Conservation (phyloP, 2,329 filamentous ascomycete genomes). For the Apiospora marii region DNA sequence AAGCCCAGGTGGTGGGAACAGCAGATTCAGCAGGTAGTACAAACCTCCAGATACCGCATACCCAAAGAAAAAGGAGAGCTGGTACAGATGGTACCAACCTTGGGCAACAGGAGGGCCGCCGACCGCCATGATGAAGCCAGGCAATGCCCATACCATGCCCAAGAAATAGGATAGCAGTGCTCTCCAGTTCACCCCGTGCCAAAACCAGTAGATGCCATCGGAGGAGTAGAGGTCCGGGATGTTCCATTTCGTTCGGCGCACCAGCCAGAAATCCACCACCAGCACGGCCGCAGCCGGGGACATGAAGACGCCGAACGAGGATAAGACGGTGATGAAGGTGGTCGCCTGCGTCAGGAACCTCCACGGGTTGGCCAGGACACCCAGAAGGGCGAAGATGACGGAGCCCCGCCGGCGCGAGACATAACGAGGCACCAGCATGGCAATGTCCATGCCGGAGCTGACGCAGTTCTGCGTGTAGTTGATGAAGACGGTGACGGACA, state of each 20-base stretch:
- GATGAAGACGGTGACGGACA: constrained; percentile 30
- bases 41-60: constrained; percentile 27
- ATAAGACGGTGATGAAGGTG: constrained; percentile 34
- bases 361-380: constrained; percentile 31
- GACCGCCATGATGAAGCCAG: constrained; percentile 30
- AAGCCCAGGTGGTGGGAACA: constrained; percentile 28
- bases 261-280: constrained; percentile 34
- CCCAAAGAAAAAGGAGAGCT: constrained; percentile 30
- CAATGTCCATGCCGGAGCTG: constrained; percentile 33
- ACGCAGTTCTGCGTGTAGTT: constrained; percentile 33
- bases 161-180: constrained; percentile 31
- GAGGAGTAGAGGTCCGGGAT: constrained; percentile 34
- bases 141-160: constrained; percentile 29
- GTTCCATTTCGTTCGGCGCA: constrained; percentile 31
- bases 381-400: constrained; percentile 31
- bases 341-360: constrained; percentile 31
- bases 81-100: constrained; percentile 30
- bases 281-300: constrained; percentile 32
- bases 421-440: constrained; percentile 30
- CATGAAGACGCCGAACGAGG: constrained; percentile 35
- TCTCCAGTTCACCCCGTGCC: constrained; percentile 27
- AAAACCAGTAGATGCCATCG: constrained; percentile 33
- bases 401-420: constrained; percentile 30
- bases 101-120: constrained; percentile 26
- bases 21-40: constrained; percentile 27